These are phyloP conservation scores for Melocanna baccifera DNA, from an alignment of 176 grass and related monocot species.

Conservation along the genomic window DNA sequence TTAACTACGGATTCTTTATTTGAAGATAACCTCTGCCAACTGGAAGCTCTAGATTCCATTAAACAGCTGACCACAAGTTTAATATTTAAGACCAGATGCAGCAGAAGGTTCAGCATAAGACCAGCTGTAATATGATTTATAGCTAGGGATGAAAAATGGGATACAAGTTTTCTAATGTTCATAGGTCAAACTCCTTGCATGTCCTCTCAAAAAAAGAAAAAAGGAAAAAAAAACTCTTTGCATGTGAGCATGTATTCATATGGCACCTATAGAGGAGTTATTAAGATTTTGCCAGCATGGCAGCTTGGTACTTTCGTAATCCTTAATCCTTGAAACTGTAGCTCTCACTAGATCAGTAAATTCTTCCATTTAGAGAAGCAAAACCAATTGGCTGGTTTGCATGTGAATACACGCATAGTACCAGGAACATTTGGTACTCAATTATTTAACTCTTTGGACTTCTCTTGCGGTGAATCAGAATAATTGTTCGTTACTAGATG, in stretches of 20 bases:
- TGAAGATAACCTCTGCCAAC: background rate
- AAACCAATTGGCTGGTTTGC: background rate
- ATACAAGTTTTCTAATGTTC: background rate
- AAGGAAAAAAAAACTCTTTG: background rate
- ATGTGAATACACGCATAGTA: background rate
- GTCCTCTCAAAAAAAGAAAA: background rate
- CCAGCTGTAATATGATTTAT: background rate
- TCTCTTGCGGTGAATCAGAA: background rate
- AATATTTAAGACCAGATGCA: background rate
- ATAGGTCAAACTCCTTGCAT: background rate
- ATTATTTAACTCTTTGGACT: background rate
- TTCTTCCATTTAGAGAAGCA: background rate
- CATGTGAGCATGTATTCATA: background rate
- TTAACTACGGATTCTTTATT: background rate
- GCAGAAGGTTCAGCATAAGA: background rate
- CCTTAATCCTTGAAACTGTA: background rate
- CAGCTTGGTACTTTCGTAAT: background rate
- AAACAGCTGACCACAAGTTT: background rate
- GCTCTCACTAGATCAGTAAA: background rate
- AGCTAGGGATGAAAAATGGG: background rate
- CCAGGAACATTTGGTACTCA: background rate
- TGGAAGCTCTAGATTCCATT: background rate
- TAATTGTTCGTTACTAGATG: background rate
- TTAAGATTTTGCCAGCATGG: background rate
- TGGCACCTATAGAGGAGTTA: background rate